A percentile compares a stretch with the other conserved stretches of the same genome.
These are phyloP conservation scores for Calonectria pauciramosa DNA, from an alignment of 2,329 filamentous ascomycete species.

Conservation along the genomic window DNA sequence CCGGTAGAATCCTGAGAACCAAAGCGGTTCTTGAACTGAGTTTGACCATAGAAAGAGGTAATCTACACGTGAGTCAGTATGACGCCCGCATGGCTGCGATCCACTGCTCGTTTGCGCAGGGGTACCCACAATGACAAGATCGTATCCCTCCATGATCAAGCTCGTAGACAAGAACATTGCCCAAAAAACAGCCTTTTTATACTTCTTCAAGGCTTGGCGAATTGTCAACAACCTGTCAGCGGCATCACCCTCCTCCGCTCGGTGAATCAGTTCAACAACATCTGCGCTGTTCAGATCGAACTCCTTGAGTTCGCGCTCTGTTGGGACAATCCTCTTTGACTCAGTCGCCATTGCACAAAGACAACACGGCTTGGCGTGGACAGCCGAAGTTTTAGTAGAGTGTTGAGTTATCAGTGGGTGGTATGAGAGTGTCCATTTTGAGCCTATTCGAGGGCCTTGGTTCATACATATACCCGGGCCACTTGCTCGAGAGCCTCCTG, in stretches of 20 bases:
- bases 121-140: slow-evolving; percentile 51
- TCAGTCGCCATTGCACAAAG: slow-evolving; percentile 10
- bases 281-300: slow-evolving; percentile 27
- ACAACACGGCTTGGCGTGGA: neutral
- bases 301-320: slow-evolving; percentile 28
- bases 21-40: slow-evolving; percentile 33
- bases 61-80: neutral
- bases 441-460: neutral
- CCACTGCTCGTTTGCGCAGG: slow-evolving; percentile 11
- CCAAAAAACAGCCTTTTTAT: slow-evolving; percentile 49
- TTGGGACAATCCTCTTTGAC: slow-evolving; percentile 30
- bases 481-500: neutral
- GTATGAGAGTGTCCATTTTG: neutral
- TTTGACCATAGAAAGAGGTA: slow-evolving; percentile 34
- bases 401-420: neutral
- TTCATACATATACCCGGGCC: slow-evolving; percentile 2
- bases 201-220: slow-evolving; percentile 42
- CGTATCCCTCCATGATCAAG: slow-evolving; percentile 50
- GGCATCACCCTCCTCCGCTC: slow-evolving; percentile 31
- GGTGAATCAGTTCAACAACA: slow-evolving; percentile 29
- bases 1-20: slow-evolving; percentile 30
- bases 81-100: neutral
- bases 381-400: neutral
- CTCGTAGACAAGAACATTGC: slow-evolving; percentile 44
- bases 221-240: slow-evolving; percentile 42